phyloP scores from a whole-genome alignment of 805 yeast species.

The Grigorovia yakushimaensis region DNA sequence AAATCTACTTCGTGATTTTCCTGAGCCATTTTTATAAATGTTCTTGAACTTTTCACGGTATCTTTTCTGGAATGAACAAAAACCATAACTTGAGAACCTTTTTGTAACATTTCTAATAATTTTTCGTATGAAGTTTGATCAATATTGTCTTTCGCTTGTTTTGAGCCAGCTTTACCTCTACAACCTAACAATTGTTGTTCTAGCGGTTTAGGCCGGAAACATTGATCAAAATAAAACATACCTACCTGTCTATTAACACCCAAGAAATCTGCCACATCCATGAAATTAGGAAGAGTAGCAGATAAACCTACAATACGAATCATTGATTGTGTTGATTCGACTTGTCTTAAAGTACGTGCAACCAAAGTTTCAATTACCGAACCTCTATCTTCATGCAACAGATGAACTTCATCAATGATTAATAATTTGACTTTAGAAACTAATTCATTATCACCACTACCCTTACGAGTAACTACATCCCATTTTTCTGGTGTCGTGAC shows the following conservation, averaged over 20 bases:
- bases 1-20: slow-evolving; percentile 44
- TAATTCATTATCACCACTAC: slow-evolving; percentile 78
- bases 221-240: slow-evolving; percentile 87
- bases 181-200: slow-evolving; percentile 85
- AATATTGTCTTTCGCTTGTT: slow-evolving; percentile 54
- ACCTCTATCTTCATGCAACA: slow-evolving; percentile 95
- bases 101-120: slow-evolving; percentile 50
- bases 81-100: slow-evolving; percentile 88
- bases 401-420: slow-evolving; percentile 93
- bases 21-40: slow-evolving; percentile 59
- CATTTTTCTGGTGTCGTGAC: slow-evolving; percentile 95
- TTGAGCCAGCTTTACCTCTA: slow-evolving; percentile 73
- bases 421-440: slow-evolving; percentile 75
- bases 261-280: slow-evolving; percentile 90
- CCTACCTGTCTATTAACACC: slow-evolving; percentile 87
- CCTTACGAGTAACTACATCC: slow-evolving; percentile 95
- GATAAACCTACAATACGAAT: slow-evolving; percentile 89
- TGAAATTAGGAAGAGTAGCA: slow-evolving; percentile 84
- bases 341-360: slow-evolving; percentile 89
- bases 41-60: slow-evolving; percentile 73
- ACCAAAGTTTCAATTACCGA: slow-evolving; percentile 93
- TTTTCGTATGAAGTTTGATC: slow-evolving; percentile 74
- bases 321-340: slow-evolving; percentile 88
- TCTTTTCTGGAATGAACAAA: slow-evolving; percentile 95
- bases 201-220: slow-evolving; percentile 89